phyloP scores from a whole-genome alignment of 768 basidiomycete species.

The Macrolepiota albuminosa region DNA sequence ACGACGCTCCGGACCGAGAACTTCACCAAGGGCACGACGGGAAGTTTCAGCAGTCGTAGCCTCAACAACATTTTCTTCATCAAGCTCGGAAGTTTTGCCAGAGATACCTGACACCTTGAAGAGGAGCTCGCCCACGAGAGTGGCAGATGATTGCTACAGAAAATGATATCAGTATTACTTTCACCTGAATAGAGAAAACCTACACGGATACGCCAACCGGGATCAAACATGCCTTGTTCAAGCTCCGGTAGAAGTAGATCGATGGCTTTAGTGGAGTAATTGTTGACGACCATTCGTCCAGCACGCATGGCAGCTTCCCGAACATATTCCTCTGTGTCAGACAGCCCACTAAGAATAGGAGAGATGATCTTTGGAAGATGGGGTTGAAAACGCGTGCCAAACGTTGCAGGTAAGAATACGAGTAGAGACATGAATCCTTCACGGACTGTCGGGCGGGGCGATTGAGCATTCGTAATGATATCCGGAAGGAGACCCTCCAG shows the following conservation, averaged over 20 bases:
- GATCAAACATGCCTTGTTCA: conserved; percentile 92
- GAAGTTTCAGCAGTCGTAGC: conserved; percentile 71
- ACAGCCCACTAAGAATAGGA: conserved; percentile 87
- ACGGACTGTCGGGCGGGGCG: conserved; percentile 83
- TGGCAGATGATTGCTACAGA: conserved; percentile 85
- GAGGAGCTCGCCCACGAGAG: conserved; percentile 89
- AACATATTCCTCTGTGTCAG: conserved; percentile 93
- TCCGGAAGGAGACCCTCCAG: conserved; percentile 92
- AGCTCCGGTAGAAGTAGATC: conserved; percentile 92
- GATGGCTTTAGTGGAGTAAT: conserved; percentile 89
- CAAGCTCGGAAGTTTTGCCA: conserved; percentile 74
- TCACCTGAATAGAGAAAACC: conserved; percentile 16
- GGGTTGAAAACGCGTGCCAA: conserved; percentile 94
- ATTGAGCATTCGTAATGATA: conserved; percentile 88
- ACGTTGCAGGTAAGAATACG: conserved; percentile 92
- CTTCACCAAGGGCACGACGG: conserved; percentile 79
- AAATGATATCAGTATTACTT: conserved; percentile 7
- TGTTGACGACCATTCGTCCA: conserved; percentile 96
- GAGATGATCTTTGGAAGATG: conserved; percentile 92
- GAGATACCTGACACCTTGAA: conserved; percentile 98
- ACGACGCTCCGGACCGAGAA: conserved; percentile 82
- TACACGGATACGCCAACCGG: conserved; percentile 92
- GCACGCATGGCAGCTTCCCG: conserved; percentile 97
- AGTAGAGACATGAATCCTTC: conserved; percentile 99
- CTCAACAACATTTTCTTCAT: conserved; percentile 69